A percentile compares a stretch with the other conserved stretches of the same genome.
phyloP scores from a whole-genome alignment of 2,329 filamentous ascomycete genomes.

The Aspergillus felis region DNA sequence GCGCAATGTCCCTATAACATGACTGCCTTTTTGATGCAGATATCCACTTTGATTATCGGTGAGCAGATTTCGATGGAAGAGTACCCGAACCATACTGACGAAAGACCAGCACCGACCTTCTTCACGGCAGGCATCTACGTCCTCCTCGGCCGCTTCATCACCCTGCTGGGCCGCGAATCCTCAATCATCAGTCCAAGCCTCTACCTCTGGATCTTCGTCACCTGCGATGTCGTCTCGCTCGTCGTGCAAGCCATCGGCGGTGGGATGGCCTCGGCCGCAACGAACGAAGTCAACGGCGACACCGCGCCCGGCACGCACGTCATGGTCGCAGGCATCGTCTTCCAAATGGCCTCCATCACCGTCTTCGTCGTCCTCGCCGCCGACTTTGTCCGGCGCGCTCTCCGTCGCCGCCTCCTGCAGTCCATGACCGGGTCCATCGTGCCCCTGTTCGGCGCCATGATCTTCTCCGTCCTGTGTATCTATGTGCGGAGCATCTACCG shows the following conservation, averaged over 20 bases:
- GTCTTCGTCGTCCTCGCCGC: slow-evolving; percentile 49
- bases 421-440: slow-evolving; percentile 22
- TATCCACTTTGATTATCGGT: slow-evolving; percentile 41
- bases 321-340: slow-evolving; percentile 53
- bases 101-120: slow-evolving; percentile 42
- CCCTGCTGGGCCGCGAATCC: slow-evolving; percentile 40
- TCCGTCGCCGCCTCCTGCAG: slow-evolving; percentile 22
- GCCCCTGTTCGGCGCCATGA: slow-evolving; percentile 36
- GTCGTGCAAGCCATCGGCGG: slow-evolving; percentile 55
- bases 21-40: slow-evolving; percentile 50
- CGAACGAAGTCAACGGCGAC: slow-evolving; percentile 43
- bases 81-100: neutral
- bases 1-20: slow-evolving; percentile 48
- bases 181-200: slow-evolving; percentile 41
- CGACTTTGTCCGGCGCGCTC: slow-evolving; percentile 44
- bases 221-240: slow-evolving; percentile 53
- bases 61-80: slow-evolving; percentile 1
- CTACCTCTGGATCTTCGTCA: slow-evolving; percentile 51
- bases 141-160: slow-evolving; percentile 47
- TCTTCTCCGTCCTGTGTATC: slow-evolving; percentile 43
- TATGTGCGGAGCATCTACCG: slow-evolving; percentile 50
- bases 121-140: slow-evolving; percentile 52
- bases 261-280: slow-evolving; percentile 45
- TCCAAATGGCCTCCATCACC: slow-evolving; percentile 55
- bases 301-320: slow-evolving; percentile 48